These are phyloP conservation scores for Nicotiana knightiana DNA, from an alignment of 257 asterid species.

Conservation along the genomic window DNA sequence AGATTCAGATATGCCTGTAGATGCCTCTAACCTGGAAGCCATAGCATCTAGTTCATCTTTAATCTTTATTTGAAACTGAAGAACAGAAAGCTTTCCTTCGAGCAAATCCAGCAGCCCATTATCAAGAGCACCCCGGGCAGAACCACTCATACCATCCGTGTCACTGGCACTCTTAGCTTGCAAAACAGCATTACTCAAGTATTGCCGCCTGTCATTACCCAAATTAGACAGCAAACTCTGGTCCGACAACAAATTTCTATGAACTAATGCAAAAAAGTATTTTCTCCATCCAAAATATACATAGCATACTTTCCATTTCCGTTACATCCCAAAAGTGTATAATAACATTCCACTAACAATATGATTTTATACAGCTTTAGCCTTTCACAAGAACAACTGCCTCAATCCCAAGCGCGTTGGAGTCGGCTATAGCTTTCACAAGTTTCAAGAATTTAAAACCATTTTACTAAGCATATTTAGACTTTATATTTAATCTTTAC, in stretches of 20 bases:
- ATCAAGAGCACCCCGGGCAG: slow-evolving; percentile 58
- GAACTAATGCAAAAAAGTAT: not conserved
- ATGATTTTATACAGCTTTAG: not conserved
- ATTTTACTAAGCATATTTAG: not conserved
- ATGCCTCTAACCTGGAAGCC: slow-evolving; percentile 55
- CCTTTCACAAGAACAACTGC: not conserved
- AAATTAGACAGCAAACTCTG: slow-evolving; percentile 16
- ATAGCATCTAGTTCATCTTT: slow-evolving; percentile 73
- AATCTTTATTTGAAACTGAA: slow-evolving; percentile 89
- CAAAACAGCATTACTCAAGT: slow-evolving; percentile 93
- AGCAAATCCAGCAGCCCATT: slow-evolving; percentile 90
- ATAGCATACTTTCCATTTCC: not conserved
- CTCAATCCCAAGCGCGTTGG: not conserved
- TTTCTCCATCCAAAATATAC: not conserved
- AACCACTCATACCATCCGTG: slow-evolving; percentile 37
- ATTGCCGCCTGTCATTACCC: slow-evolving; percentile 76
- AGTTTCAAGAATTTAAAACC: not conserved
- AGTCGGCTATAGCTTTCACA: not conserved
- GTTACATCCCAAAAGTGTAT: not conserved
- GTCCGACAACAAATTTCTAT: not conserved
- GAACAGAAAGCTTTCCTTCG: slow-evolving; percentile 95
- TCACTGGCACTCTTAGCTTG: slow-evolving; percentile 94
- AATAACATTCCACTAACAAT: not conserved
- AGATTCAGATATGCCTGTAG: slow-evolving; percentile 43
- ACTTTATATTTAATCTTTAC: not conserved